Evolutionary conservation across 441 rosid genomes (phyloP), one percentile per base, ranked within the genome.

Genomic region (Gossypium schwendimanii): DNA sequence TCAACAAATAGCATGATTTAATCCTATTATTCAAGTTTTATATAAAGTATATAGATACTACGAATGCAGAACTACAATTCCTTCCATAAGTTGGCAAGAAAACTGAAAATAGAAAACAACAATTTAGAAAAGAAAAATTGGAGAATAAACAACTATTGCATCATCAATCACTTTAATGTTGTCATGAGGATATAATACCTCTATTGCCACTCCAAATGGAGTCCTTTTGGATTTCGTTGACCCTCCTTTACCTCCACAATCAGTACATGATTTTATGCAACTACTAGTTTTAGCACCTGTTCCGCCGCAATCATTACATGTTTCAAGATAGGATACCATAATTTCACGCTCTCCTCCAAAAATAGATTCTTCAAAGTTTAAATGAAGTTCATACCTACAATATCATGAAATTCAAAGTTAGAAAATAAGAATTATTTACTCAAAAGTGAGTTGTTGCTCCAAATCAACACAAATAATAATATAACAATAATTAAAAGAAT

Each of bases 311-410:
- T 70, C 74, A 79, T 79, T 89, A 80, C 99, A 94, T 14, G 87
- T 84, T 79, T 88, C 92, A 68, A 87, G 79, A 81, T 78, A 84
- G 73, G 93, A 80, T 81, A 92, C 81, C 72, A 86, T 88, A 39
- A 92, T 85, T 72, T 87, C 87, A 63, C 73, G 86, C 75, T 88
- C 75, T 69, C 82, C 97, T 75, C 99, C 99, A 70, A 86, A 88
- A 68, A 94, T 73, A 6, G 98, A 88, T 81, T 94, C 98, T 84
- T 91, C 89, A 71, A 94, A 91, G 80, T 87, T 92, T 86, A 94
- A 74, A 78, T 83, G 79, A 74, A 94, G 83, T 63, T 91, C 87
- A 73, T 79, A 87, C 85, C 99, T 94, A 73, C 70, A 71, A 60
- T 0, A 70, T 8, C 75, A 33, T 65, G 61, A 55, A 81, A 57